Conservation (phyloP, 768 basidiomycete species). For the Tricholomella constricta region DNA sequence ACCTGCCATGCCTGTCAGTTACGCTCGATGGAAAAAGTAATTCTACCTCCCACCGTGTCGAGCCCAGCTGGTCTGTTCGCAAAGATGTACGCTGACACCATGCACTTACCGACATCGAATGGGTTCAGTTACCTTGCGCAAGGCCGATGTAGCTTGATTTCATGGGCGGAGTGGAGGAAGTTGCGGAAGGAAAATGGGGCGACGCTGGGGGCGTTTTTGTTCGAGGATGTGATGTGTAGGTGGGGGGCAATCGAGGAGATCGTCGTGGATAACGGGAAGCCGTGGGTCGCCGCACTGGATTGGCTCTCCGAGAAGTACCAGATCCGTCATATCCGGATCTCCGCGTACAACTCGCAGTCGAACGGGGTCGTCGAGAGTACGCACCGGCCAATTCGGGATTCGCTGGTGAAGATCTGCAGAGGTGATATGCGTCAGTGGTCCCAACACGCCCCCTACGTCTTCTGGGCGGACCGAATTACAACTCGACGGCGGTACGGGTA, state of each 20-base stretch:
- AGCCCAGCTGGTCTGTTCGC: constrained; percentile 26
- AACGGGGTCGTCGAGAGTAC: constrained; percentile 40
- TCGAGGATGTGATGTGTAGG: constrained; percentile 32
- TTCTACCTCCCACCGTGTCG: constrained; percentile 29
- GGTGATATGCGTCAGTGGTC: constrained; percentile 35
- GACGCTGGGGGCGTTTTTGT: constrained; percentile 25
- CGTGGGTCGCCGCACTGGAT: constrained; percentile 26
- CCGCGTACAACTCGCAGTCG: constrained; percentile 41
- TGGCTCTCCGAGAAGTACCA: constrained; percentile 23
- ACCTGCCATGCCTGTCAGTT: constrained; percentile 36
- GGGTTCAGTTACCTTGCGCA: constrained; percentile 27
- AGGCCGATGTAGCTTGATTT: constrained; percentile 22
- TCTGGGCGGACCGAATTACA: constrained; percentile 36
- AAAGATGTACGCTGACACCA: constrained; percentile 29
- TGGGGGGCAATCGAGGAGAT: constrained; percentile 41
- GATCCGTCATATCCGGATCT: constrained; percentile 42
- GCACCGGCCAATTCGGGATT: constrained; percentile 28
- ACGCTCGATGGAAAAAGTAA: constrained; percentile 18
- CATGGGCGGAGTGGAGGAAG: constrained; percentile 22
- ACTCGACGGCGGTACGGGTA: constrained; percentile 29
- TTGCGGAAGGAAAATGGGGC: constrained; percentile 22
- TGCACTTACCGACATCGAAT: constrained; percentile 25
- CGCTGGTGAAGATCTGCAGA: constrained; percentile 29
- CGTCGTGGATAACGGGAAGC: constrained; percentile 37
- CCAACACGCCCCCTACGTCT: constrained; percentile 19